These are phyloP conservation scores for Calonectria montana DNA, from an alignment of 2,329 filamentous ascomycete genomes.

Conservation along the genomic window DNA sequence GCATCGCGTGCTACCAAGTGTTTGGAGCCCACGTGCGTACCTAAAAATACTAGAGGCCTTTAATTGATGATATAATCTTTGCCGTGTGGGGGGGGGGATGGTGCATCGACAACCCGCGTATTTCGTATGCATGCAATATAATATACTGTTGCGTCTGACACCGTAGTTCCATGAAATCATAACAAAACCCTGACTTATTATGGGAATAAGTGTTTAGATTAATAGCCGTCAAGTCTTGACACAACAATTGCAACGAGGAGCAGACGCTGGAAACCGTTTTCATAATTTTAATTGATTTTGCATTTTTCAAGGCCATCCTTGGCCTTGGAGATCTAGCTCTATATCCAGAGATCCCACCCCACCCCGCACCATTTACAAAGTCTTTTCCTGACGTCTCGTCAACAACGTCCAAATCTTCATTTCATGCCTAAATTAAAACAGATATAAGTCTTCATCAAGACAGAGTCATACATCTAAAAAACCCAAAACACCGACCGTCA, in stretches of 20 bases:
- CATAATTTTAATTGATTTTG: conserved; percentile 36
- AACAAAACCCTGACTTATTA: too few relatives aligned
- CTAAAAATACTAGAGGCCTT: background rate
- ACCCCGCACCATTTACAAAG: conserved; percentile 33
- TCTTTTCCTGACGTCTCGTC: conserved; percentile 38
- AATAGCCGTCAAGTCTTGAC: too few relatives aligned
- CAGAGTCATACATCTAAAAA: conserved; percentile 43
- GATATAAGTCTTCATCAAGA: conserved; percentile 41
- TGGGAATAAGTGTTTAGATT: too few relatives aligned
- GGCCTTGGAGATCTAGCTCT: conserved; percentile 42
- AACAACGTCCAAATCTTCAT: conserved; percentile 41
- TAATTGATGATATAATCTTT: background rate
- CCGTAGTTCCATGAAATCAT: background rate
- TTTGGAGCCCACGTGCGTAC: conserved; percentile 10
- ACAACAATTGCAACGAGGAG: background rate
- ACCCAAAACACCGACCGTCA: conserved; percentile 36
- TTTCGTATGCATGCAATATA: background rate
- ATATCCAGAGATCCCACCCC: conserved; percentile 35
- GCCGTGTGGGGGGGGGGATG: background rate
- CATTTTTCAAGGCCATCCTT: conserved; percentile 30
- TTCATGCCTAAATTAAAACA: conserved; percentile 48
- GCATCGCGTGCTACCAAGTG: background rate
- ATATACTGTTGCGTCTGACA: background rate
- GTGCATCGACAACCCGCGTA: background rate
- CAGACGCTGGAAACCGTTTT: background rate